phyloP scores from a whole-genome alignment of 768 basidiomycete species.

The Boletus sp. region DNA sequence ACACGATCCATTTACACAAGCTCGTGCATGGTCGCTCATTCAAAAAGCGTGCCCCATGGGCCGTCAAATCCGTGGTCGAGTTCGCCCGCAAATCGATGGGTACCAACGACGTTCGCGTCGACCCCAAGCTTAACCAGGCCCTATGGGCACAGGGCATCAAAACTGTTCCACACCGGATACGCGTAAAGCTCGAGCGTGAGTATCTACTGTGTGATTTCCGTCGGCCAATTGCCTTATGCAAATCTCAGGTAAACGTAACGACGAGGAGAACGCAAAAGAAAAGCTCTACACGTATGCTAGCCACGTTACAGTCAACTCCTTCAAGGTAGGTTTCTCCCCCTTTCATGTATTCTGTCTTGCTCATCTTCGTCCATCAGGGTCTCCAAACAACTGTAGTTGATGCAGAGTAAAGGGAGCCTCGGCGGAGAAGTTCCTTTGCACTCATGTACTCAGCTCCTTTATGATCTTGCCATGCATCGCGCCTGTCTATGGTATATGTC shows the following conservation, averaged over 20 bases:
- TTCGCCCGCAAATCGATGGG: conserved; percentile 97
- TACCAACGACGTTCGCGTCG: conserved; percentile 88
- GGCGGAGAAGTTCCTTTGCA: conserved; percentile 9
- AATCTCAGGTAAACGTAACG: conserved; percentile 87
- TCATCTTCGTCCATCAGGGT: conserved; percentile 47
- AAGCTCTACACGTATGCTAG: conserved; percentile 93
- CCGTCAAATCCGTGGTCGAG: conserved; percentile 88
- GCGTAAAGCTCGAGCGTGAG: conserved; percentile 92
- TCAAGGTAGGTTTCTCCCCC: conserved; percentile 65
- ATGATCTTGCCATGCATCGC: conserved; percentile 26
- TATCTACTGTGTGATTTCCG: conserved; percentile 13
- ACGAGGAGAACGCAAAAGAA: conserved; percentile 98
- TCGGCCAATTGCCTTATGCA: neutral
- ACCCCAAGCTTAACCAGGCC: conserved; percentile 95
- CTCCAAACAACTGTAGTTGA: conserved; percentile 84
- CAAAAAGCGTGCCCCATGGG: conserved; percentile 97
- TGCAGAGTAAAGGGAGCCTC: conserved; percentile 54
- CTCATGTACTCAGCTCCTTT: conserved; percentile 18
- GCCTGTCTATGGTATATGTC: conserved; percentile 28
- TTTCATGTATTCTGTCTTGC: neutral
- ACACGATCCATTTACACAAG: conserved; percentile 98
- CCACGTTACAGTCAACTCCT: conserved; percentile 71
- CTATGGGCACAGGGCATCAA: conserved; percentile 94
- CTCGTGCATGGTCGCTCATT: conserved; percentile 88
- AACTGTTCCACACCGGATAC: conserved; percentile 86